These are phyloP conservation scores for Xerocomellus amylosporus DNA, from an alignment of 768 basidiomycete species.

Conservation along the genomic window DNA sequence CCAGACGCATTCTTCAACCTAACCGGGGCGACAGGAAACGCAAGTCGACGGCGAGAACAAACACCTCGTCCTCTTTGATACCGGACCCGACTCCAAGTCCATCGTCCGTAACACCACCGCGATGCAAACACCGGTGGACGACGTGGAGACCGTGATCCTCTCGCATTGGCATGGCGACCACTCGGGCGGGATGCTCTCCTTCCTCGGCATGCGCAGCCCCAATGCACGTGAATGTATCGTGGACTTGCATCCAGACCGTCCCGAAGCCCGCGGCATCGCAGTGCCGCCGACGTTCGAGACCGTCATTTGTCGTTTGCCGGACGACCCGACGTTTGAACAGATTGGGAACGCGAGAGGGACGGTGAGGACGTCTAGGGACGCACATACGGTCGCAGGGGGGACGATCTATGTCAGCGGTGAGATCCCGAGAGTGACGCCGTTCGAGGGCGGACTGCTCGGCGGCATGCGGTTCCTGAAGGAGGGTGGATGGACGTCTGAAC, in stretches of 20 bases:
- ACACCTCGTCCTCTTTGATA: constrained; percentile 73
- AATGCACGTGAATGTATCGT: constrained; percentile 41
- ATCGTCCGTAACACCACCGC: constrained; percentile 70
- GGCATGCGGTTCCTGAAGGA: constrained; percentile 57
- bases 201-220: constrained; percentile 47
- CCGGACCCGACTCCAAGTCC: constrained; percentile 74
- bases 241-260: constrained; percentile 78
- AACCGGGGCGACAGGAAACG: constrained; percentile 47
- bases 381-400: constrained; percentile 62
- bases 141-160: constrained; percentile 62
- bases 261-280: constrained; percentile 70
- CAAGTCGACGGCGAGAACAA: constrained; percentile 42
- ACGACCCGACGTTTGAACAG: constrained; percentile 69
- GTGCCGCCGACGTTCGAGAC: constrained; percentile 57
- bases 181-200: constrained; percentile 69
- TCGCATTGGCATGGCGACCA: constrained; percentile 82
- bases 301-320: constrained; percentile 56
- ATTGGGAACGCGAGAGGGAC: constrained; percentile 54
- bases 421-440: constrained; percentile 68
- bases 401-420: constrained; percentile 79
- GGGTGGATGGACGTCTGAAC: constrained; percentile 50
- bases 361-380: constrained; percentile 53
- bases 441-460: constrained; percentile 66
- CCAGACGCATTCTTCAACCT: neutral
- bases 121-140: constrained; percentile 51